Evolutionary conservation across 768 basidiomycete species (phyloP).

Genomic region (Cubamyces sp.): DNA sequence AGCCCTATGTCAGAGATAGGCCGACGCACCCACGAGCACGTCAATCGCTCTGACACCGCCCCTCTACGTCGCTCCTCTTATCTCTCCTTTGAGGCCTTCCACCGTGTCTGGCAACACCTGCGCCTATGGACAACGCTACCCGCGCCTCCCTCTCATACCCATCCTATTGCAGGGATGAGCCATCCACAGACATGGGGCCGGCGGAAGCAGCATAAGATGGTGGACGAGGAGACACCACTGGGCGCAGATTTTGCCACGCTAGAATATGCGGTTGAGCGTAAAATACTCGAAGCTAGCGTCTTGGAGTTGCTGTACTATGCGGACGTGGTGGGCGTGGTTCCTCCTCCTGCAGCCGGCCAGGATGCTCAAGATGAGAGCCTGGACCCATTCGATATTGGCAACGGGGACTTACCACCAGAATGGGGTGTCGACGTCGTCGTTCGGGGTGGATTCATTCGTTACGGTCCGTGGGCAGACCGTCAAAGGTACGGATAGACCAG

Average conservation of each 20-base stretch:
- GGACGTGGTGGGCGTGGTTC: constrained; percentile 82
- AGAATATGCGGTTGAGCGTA: constrained; percentile 90
- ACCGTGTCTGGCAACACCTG: constrained; percentile 60
- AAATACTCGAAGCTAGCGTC: constrained; percentile 73
- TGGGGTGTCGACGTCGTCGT: constrained; percentile 91
- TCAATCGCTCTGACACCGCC: constrained; percentile 47
- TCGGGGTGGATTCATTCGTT: constrained; percentile 73
- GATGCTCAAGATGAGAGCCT: constrained; percentile 37
- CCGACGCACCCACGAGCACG: constrained; percentile 56
- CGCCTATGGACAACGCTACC: constrained; percentile 33
- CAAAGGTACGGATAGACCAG: constrained; percentile 60
- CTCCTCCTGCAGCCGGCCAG: constrained; percentile 35
- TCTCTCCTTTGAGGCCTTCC: constrained; percentile 44
- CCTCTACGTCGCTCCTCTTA: constrained; percentile 35
- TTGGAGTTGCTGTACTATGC: constrained; percentile 87
- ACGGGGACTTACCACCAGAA: constrained; percentile 86
- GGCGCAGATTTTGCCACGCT: constrained; percentile 57
- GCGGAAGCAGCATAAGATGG: constrained; percentile 36
- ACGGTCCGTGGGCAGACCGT: constrained; percentile 97
- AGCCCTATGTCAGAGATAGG: constrained; percentile 71
- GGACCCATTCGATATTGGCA: constrained; percentile 74
- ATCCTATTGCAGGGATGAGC: constrained; percentile 16
- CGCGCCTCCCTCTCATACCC: neutral
- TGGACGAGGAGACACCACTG: constrained; percentile 58
- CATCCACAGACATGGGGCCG: constrained; percentile 31